Base-by-base conservation (phyloP, 2,329 filamentous ascomycete genomes). In the Hyphodiscus sp. region DNA sequence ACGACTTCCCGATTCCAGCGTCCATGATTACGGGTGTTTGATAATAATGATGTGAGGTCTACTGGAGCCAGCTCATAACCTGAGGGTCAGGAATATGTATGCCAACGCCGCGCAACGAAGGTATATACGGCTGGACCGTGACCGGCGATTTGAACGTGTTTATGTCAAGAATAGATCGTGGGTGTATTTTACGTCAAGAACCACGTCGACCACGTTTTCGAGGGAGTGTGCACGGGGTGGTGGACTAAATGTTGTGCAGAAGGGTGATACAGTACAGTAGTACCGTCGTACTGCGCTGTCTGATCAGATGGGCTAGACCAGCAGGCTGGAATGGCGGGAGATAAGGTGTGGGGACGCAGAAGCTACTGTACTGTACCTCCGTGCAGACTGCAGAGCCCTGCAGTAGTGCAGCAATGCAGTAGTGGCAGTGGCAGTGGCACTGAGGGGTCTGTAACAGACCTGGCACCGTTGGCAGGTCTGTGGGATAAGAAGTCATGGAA, bases 1-100 rank as follows among this genome's bases (percentile, higher is more conserved):
- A 63, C 2, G 48, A 52, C 51, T 59, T 61, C 13, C 6, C 10
- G 54, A 50, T 30, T 61, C 55, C 57, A 59, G 63, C 2, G 16
- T 38, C 33, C 33, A 38, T 38, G 33, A n/a, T 38, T 38, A 38
- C 5, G 33, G 8, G 4, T 26, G 23, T 26, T 26, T 26, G 23
- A 26, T 26, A n/a, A n/a, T 26, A 26, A 26, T n/a, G 23, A 26
- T 26, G 23, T 26, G 23, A 26, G 23, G 23, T 8, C 23, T 26
- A 26, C 23, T 26, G 8, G 23, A 26, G 23, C 23, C 8, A 3
- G 23, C 8, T 26, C 23, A 26, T 26, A 8, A 26, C 23, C 23
- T 26, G 4, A 8, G 23, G 23, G 3, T 26, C 23, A 26, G 23
- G 8, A 26, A 8, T 26, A 8, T 38, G 16, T 38, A 38, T 5